Base-by-base conservation (phyloP, 257 asterid genomes). In the Solanum rostratum region DNA sequence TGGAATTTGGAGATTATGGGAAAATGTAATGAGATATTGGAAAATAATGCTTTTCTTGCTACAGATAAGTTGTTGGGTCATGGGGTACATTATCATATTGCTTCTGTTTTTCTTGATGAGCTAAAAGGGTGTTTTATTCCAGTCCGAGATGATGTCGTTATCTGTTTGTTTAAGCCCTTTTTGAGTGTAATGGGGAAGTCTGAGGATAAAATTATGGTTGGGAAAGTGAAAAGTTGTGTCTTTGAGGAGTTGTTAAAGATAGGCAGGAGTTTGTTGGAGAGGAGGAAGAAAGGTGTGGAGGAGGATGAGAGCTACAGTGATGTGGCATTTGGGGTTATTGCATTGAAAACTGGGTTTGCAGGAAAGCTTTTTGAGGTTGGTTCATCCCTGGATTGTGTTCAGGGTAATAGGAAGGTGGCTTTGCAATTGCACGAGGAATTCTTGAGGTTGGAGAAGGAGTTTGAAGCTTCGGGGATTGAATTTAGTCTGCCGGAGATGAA, bases 51-150 rank as follows among this genome's bases (percentile, higher is more conserved):
- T 43, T 89, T 97, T 59, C 79, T 94, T 45, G 94, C 97, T 4
- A 93, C 89, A 68, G 98, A 97, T 89, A 90, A 91, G 85, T 68
- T 91, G 88, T 84, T 79, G 90, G 99, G 99, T 24, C 92, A 91
- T 82, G 98, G 99, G 84, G 99, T 97, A 81, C 89, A 88, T 90
- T 97, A 97, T 89, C 99, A 97, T 14, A 65, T 97, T 76, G 97
- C 71, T 50, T 92, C 97, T 20, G 97, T 97, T 84, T 97, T 93
- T 87, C 53, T 94, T 86, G 97, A 97, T 80, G 99, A 97, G 92
- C 83, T 97, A 88, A 89, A 84, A 84, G 95, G 91, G 37, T 91
- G 92, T 33, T 88, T 80, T 79, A 89, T 94, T 85, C 97, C 97
- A 10, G 87, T 92, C 55, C 68, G 5, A 78, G 87, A 86, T 86